Conservation (phyloP, 2,329 filamentous ascomycete species). For the Didymella lethalis region DNA sequence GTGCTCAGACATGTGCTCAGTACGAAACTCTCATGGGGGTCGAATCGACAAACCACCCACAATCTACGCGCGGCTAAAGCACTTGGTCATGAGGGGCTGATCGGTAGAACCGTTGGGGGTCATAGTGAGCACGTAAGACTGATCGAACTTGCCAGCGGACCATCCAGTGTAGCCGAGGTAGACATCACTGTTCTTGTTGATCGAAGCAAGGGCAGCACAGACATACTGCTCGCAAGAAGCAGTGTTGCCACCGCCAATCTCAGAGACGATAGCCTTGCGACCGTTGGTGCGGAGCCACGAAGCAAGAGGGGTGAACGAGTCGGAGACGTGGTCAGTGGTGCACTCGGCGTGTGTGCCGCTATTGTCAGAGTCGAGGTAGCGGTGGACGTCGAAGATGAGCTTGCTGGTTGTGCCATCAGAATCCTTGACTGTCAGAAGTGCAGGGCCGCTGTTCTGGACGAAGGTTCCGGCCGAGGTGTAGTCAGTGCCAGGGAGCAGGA, state of each 20-base stretch:
- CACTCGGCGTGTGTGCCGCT: slow-evolving; percentile 47
- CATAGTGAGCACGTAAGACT: slow-evolving; percentile 36
- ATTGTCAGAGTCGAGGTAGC: slow-evolving; percentile 53
- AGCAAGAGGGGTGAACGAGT: slow-evolving; percentile 47
- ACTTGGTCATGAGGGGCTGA: slow-evolving; percentile 5
- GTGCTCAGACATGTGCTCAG: no score
- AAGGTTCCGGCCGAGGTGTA: slow-evolving; percentile 55
- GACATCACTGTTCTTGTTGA: slow-evolving; percentile 38
- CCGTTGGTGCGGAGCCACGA: slow-evolving; percentile 50
- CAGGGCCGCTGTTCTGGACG: slow-evolving; percentile 49
- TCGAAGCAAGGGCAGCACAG: slow-evolving; percentile 33
- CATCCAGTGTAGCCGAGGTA: slow-evolving; percentile 43
- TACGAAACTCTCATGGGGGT: background rate
- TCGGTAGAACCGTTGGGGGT: slow-evolving; percentile 26
- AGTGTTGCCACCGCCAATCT: slow-evolving; percentile 54
- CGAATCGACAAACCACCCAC: background rate
- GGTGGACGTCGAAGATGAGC: slow-evolving; percentile 58
- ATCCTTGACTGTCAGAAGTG: slow-evolving; percentile 64
- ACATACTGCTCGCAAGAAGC: slow-evolving; percentile 44
- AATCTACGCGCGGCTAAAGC: slow-evolving; percentile 13
- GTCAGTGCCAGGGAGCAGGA: slow-evolving; percentile 70
- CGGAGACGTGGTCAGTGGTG: slow-evolving; percentile 41
- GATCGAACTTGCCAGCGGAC: slow-evolving; percentile 42
- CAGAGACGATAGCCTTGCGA: slow-evolving; percentile 51
- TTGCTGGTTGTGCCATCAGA: slow-evolving; percentile 65